Evolutionary conservation across 2,329 filamentous ascomycete genomes (phyloP).

Genomic region (Dothistroma septosporum): DNA sequence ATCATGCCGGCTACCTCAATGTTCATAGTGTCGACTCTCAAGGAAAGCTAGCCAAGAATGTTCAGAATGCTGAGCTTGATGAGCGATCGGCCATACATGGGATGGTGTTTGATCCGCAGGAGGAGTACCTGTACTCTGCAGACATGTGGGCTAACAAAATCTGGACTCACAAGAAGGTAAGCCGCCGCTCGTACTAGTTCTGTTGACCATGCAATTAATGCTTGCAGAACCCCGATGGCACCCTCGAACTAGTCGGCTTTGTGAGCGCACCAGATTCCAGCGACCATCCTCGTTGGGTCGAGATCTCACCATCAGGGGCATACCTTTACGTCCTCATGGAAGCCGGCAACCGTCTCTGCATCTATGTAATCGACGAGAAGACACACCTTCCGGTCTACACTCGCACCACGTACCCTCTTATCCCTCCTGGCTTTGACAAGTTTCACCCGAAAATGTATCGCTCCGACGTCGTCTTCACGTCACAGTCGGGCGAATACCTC

Average conservation of each 20-base stretch:
- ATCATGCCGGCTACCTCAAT: constrained; percentile 75
- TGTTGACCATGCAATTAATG: neutral
- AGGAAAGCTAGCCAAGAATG: constrained; percentile 59
- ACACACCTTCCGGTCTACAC: constrained; percentile 77
- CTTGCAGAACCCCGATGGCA: constrained; percentile 49
- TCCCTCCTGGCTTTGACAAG: constrained; percentile 63
- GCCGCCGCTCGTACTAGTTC: neutral
- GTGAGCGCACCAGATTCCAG: constrained; percentile 65
- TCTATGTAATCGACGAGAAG: constrained; percentile 71
- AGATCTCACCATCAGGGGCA: constrained; percentile 70
- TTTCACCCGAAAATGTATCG: constrained; percentile 66
- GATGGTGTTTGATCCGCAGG: constrained; percentile 72
- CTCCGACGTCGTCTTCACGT: constrained; percentile 75
- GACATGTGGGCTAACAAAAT: constrained; percentile 75
- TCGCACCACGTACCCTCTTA: constrained; percentile 69
- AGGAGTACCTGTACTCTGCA: constrained; percentile 73
- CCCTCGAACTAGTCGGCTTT: constrained; percentile 65
- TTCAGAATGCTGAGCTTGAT: constrained; percentile 71
- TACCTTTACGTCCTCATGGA: constrained; percentile 88
- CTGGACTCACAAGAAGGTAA: constrained; percentile 72
- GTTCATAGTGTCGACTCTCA: constrained; percentile 60
- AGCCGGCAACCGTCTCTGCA: constrained; percentile 76
- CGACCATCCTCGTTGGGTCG: constrained; percentile 86
- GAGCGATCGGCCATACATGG: constrained; percentile 70
- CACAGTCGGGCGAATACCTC: constrained; percentile 66